phyloP scores from a whole-genome alignment of 1,284 basidiomycete species.

The Spongispora temasekensis region DNA sequence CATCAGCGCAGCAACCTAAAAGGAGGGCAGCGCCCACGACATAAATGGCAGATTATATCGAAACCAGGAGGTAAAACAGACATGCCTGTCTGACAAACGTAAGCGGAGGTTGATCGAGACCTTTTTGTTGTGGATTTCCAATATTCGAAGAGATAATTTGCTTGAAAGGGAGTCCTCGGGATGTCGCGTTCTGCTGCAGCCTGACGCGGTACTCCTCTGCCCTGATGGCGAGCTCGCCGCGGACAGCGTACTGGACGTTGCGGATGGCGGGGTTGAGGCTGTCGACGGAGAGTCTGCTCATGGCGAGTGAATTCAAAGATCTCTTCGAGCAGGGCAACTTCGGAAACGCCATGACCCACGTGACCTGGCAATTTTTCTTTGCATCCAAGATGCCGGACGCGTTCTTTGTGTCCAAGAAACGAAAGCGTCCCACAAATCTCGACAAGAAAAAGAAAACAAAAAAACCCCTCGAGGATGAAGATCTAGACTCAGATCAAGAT shows the following conservation, averaged over 20 bases:
- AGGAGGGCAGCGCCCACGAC: slow-evolving; percentile 1
- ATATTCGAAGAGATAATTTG: slow-evolving; percentile 96
- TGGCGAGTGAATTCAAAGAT: slow-evolving; percentile 22
- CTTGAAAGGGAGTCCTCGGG: slow-evolving; percentile 78
- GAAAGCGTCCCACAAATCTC: slow-evolving; percentile 53
- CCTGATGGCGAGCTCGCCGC: slow-evolving; percentile 94
- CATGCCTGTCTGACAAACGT: slow-evolving; percentile 91
- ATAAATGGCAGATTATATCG: too few species aligned
- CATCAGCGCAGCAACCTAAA: slow-evolving; percentile 83
- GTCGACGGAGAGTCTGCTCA: slow-evolving; percentile 62
- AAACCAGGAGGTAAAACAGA: slow-evolving; percentile 6
- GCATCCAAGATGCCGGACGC: slow-evolving; percentile 65
- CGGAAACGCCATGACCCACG: slow-evolving; percentile 15
- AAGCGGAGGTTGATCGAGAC: slow-evolving; percentile 90
- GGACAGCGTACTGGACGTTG: slow-evolving; percentile 95
- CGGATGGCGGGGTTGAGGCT: slow-evolving; percentile 83
- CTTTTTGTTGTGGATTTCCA: slow-evolving; percentile 96
- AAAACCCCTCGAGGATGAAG: slow-evolving; percentile 60
- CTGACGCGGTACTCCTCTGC: slow-evolving; percentile 81
- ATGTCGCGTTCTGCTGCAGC: slow-evolving; percentile 51
- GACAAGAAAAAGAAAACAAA: slow-evolving; percentile 34
- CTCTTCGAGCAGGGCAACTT: slow-evolving; percentile 3
- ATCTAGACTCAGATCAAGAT: slow-evolving; percentile 64
- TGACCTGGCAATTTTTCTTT: slow-evolving; percentile 22
- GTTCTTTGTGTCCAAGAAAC: slow-evolving; percentile 78